Evolutionary conservation across 768 basidiomycete genomes (phyloP), one percentile per base, ranked within the genome.

Genomic region (Boletus subcaerulescens): DNA sequence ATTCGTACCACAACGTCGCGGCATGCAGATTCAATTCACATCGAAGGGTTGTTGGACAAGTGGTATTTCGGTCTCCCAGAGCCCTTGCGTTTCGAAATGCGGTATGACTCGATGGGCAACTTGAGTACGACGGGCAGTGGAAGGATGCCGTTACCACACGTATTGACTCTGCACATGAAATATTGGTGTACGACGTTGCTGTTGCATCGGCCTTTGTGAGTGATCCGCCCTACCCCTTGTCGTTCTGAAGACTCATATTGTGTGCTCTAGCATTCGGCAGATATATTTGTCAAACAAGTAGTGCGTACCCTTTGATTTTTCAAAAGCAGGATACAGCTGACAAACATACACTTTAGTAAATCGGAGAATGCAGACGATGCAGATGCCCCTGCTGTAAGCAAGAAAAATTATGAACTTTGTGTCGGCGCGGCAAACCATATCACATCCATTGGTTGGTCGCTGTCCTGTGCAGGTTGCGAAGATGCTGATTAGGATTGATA

Each of bases 151-250:
- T 78, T 78, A 2, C 87, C 89, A 5, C 84, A 89, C 59, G 71
- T 89, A 24, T 71, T 91, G 52, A 87, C 86, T 39, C 72, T 92
- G 47, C 89, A 91, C 64, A 87, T 91, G 88, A 86, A 89, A 63
- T 91, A 91, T 64, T 92, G 90, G 90, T 89, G 87, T 64, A 81
- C 87, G 12, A 82, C 85, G 22, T 66, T 92, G 32, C 65, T 92
- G 29, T 71, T 91, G 47, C 89, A 91, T 67, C 81, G 89, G 17
- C 89, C 89, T 12, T 91, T 91, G 88, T 90, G 67, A 73, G 87
- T 75, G 22, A 35, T 53, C 13, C 18, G 20, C 48, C 7, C 18
- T 35, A 1, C 48, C 40, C 45, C 17, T 31, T 35, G 39, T 44
- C 48, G 22, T 53, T 48, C 47, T 31, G 32, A 24, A 14, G 51